phyloP scores from a whole-genome alignment of 768 basidiomycete species.

The Phylloporus arenicola region DNA sequence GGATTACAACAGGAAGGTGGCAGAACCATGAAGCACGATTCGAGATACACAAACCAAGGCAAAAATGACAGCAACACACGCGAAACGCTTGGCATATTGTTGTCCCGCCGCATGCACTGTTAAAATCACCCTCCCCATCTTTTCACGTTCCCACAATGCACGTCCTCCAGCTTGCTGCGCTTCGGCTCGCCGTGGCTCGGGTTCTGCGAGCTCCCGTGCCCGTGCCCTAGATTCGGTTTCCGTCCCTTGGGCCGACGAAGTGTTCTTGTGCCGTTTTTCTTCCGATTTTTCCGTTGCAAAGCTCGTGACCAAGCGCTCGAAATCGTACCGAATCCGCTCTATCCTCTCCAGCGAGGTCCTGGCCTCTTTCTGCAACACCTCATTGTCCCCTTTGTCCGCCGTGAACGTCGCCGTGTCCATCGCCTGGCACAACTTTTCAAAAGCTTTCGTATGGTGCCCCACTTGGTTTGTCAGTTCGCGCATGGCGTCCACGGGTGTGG shows the following conservation, averaged over 20 bases:
- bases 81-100: constrained; percentile 9
- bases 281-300: constrained; percentile 32
- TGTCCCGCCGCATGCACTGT: neutral
- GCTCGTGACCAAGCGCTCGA: constrained; percentile 34
- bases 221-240: constrained; percentile 9
- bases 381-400: constrained; percentile 37
- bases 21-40: constrained; percentile 5
- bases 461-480: constrained; percentile 41
- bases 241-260: constrained; percentile 9
- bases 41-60: constrained; percentile 13
- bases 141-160: constrained; percentile 5
- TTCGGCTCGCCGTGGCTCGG: constrained; percentile 10
- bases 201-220: constrained; percentile 16
- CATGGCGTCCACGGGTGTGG: constrained; percentile 41
- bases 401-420: constrained; percentile 36
- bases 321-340: constrained; percentile 36
- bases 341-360: constrained; percentile 37
- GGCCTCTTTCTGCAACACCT: constrained; percentile 36
- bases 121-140: neutral
- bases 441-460: constrained; percentile 38
- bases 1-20: neutral
- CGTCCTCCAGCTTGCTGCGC: constrained; percentile 14
- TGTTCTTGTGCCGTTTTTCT: constrained; percentile 14
- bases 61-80: constrained; percentile 13
- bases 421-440: constrained; percentile 36